A percentile compares a stretch with the other conserved stretches of the same genome.
These are phyloP conservation scores for Gynandropsis gynandra DNA, from an alignment of 345 rosid genomes.

Conservation along the genomic window DNA sequence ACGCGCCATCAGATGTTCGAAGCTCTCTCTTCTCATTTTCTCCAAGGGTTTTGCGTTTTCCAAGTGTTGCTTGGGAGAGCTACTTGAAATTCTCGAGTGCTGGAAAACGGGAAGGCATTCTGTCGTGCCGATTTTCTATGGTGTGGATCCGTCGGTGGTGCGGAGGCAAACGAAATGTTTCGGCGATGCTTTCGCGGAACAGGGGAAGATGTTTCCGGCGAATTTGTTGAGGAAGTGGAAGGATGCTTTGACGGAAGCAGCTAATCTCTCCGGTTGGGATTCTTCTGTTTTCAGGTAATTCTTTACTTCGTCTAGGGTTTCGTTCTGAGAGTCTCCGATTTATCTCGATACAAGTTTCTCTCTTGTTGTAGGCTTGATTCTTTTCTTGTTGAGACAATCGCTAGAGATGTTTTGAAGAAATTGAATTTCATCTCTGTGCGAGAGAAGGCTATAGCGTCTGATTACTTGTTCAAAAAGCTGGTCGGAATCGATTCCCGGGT, in stretches of 20 bases:
- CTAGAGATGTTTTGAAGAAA: background rate
- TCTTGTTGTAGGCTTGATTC: constrained; percentile 21
- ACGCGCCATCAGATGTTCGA: constrained; percentile 9
- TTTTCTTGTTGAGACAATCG: constrained; percentile 4
- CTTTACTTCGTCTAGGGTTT: background rate
- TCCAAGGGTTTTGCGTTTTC: constrained; percentile 9
- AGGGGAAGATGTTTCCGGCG: background rate
- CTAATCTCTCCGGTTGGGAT: constrained; percentile 10
- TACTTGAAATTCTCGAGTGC: constrained; percentile 4
- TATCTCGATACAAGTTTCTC: no score
- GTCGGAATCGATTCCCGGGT: constrained; percentile 24
- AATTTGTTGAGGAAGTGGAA: constrained; percentile 6
- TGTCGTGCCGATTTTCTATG: constrained; percentile 16
- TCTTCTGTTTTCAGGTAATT: background rate
- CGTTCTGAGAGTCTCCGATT: background rate
- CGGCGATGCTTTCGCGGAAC: background rate
- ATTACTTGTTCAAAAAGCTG: background rate
- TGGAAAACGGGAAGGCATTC: background rate
- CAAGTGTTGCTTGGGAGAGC: constrained; percentile 18
- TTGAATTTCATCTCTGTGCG: background rate
- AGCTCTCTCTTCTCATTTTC: constrained; percentile 6
- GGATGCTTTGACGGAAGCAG: constrained; percentile 16
- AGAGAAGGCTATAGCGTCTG: background rate
- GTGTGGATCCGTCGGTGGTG: constrained; percentile 1
- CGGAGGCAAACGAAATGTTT: constrained; percentile 12